phyloP scores from a whole-genome alignment of 768 basidiomycete genomes.

The Hericium coralloides region DNA sequence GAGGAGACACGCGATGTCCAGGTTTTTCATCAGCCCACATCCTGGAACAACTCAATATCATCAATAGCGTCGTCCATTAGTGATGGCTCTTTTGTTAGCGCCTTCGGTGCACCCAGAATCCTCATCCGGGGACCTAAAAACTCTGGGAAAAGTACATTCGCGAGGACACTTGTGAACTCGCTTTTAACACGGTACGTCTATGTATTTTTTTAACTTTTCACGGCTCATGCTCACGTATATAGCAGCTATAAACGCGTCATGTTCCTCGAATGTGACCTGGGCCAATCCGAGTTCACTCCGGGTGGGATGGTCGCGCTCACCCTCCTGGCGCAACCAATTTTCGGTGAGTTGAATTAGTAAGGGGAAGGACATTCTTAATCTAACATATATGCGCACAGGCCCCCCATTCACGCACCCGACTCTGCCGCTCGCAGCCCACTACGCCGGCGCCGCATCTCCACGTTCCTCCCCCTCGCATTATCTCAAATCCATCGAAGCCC shows the following conservation, averaged over 20 bases:
- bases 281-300: conserved; percentile 90
- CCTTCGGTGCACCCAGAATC: not conserved
- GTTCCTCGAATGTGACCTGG: conserved; percentile 86
- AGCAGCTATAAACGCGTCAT: conserved; percentile 73
- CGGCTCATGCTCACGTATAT: too few species aligned
- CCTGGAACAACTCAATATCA: conserved; percentile 27
- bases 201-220: not conserved
- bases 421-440: conserved; percentile 68
- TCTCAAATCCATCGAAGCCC: conserved; percentile 53
- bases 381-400: conserved; percentile 35
- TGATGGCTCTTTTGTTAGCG: not conserved
- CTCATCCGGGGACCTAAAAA: conserved; percentile 82
- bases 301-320: conserved; percentile 79
- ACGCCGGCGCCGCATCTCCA: conserved; percentile 72
- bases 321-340: conserved; percentile 53
- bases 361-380: not conserved
- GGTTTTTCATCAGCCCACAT: conserved; percentile 27
- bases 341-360: conserved; percentile 42
- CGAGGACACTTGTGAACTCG: conserved; percentile 61
- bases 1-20: conserved; percentile 21
- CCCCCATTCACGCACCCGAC: conserved; percentile 83
- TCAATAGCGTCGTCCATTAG: not conserved
- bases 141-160: conserved; percentile 86
- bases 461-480: conserved; percentile 71
- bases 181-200: conserved; percentile 45